Conservation (phyloP, 208 protist genomes). For the Leishmania mexicana region DNA sequence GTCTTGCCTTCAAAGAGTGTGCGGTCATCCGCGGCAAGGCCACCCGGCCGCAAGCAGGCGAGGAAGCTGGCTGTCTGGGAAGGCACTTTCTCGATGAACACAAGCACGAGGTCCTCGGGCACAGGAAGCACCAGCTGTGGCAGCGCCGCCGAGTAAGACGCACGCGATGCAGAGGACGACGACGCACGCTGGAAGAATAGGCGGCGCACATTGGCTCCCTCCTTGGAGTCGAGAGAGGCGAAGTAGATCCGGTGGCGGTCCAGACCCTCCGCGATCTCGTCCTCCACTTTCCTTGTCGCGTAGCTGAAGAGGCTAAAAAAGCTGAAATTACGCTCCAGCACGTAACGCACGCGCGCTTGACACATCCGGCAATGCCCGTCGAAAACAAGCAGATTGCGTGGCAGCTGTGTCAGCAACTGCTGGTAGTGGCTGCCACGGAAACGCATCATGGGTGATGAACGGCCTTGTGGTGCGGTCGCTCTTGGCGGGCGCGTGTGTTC, state of each 20-base stretch:
- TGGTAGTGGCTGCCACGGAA: slow-evolving; percentile 46
- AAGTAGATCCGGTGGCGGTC: slow-evolving; percentile 72
- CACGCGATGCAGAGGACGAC: background rate
- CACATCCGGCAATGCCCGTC: slow-evolving; percentile 82
- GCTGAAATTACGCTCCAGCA: slow-evolving; percentile 86
- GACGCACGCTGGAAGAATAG: slow-evolving; percentile 35
- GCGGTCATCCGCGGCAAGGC: slow-evolving; percentile 24
- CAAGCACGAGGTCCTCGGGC: slow-evolving; percentile 53
- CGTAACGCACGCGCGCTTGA: slow-evolving; percentile 70
- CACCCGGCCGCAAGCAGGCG: slow-evolving; percentile 9
- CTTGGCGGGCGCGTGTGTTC: background rate
- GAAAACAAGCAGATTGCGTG: slow-evolving; percentile 78
- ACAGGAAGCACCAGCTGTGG: slow-evolving; percentile 11
- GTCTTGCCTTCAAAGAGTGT: slow-evolving; percentile 15
- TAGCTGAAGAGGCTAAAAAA: slow-evolving; percentile 67
- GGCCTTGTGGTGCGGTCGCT: background rate
- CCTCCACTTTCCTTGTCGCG: slow-evolving; percentile 24
- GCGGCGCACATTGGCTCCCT: slow-evolving; percentile 53
- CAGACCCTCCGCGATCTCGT: slow-evolving; percentile 34
- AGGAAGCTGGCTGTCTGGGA: slow-evolving; percentile 56
- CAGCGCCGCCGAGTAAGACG: background rate
- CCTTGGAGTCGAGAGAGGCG: slow-evolving; percentile 55
- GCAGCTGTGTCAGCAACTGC: slow-evolving; percentile 59
- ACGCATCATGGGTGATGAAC: slow-evolving; percentile 18
- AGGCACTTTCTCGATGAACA: slow-evolving; percentile 78